Conservation (phyloP, 2,329 filamentous ascomycete species). For the Hypoxylon sp. region DNA sequence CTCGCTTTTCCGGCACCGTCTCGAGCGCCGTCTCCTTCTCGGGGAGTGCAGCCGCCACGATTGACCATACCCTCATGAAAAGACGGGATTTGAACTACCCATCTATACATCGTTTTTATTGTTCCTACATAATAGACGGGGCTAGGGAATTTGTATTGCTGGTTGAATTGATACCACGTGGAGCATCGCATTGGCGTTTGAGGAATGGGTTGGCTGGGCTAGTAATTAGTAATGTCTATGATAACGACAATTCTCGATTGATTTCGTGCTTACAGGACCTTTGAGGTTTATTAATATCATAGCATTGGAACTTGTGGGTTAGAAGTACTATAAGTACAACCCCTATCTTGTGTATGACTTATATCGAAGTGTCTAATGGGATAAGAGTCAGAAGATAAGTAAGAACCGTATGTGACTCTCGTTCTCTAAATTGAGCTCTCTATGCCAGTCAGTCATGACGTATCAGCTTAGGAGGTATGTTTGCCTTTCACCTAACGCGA, state of each 20-base stretch:
- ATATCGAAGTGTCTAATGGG: too few species aligned
- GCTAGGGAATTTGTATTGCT: background rate
- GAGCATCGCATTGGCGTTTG: slow-evolving; percentile 28
- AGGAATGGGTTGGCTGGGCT: background rate
- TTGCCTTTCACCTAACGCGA: too few species aligned
- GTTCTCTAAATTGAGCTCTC: too few species aligned
- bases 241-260: slow-evolving; percentile 3
- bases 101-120: background rate
- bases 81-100: background rate
- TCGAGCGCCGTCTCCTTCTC: slow-evolving; percentile 41
- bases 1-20: slow-evolving; percentile 42
- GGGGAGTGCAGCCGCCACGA: slow-evolving; percentile 27
- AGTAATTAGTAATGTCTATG: slow-evolving; percentile 1
- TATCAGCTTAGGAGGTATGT: too few species aligned
- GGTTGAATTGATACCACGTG: slow-evolving; percentile 29
- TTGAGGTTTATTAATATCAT: background rate
- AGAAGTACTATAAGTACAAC: too few species aligned
- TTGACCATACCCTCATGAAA: slow-evolving; percentile 29
- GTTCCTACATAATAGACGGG: slow-evolving; percentile 4
- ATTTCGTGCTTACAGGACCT: background rate
- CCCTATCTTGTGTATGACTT: too few species aligned
- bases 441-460: too few species aligned
- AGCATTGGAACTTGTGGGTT: too few species aligned
- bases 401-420: too few species aligned
- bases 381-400: too few species aligned